phyloP scores from a whole-genome alignment of 2,329 filamentous ascomycete genomes.

The Talaromyces sp. region DNA sequence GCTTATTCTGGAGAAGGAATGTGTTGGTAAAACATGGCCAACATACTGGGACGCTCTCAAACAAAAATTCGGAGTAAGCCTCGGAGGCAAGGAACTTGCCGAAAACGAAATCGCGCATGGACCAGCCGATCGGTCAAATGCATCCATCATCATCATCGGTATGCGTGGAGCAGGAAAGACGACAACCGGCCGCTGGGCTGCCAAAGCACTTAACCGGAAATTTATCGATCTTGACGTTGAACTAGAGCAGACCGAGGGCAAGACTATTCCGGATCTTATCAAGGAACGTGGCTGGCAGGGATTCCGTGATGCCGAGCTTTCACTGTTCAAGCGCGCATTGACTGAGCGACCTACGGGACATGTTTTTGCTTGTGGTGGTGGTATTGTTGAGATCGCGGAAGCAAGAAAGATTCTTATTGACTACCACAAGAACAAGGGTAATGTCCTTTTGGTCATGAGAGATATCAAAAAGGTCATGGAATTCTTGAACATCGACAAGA shows the following conservation, averaged over 20 bases:
- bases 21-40: constrained; percentile 96
- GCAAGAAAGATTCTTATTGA: constrained; percentile 72
- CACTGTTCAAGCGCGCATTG: constrained; percentile 70
- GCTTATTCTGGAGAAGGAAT: constrained; percentile 83
- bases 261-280: constrained; percentile 84
- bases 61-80: constrained; percentile 69
- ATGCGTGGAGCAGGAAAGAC: constrained; percentile 98
- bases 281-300: constrained; percentile 77
- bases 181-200: constrained; percentile 84
- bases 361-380: constrained; percentile 91
- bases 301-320: constrained; percentile 77
- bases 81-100: constrained; percentile 70
- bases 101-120: constrained; percentile 40
- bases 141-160: constrained; percentile 88
- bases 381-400: constrained; percentile 81
- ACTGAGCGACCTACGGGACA: constrained; percentile 71
- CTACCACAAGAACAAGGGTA: constrained; percentile 73
- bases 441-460: constrained; percentile 82
- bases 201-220: constrained; percentile 69
- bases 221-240: constrained; percentile 87
- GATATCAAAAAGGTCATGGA: constrained; percentile 85
- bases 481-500: constrained; percentile 85
- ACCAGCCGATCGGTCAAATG: constrained; percentile 43
- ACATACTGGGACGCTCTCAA: constrained; percentile 95
- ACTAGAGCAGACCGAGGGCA: constrained; percentile 70